Evolutionary conservation across 2,329 filamentous ascomycete species (phyloP).

Genomic region (Trichoderma citrinoviride): DNA sequence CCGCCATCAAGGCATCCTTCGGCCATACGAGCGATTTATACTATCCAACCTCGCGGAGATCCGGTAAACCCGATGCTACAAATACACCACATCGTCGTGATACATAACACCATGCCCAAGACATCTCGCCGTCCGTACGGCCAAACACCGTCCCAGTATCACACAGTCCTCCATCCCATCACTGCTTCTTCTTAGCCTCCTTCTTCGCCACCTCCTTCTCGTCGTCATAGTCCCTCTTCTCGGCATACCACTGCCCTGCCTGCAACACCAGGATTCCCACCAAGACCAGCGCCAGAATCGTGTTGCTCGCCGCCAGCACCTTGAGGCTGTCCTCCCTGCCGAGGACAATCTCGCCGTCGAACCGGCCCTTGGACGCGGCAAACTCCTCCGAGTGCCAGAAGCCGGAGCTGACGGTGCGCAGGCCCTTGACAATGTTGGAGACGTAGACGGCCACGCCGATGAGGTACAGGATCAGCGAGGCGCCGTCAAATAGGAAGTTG

Average conservation of each 20-base stretch:
- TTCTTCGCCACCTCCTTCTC: constrained; percentile 58
- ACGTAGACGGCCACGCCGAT: constrained; percentile 91
- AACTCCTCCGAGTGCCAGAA: constrained; percentile 53
- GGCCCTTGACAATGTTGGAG: constrained; percentile 92
- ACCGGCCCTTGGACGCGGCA: constrained; percentile 39
- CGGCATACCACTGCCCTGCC: constrained; percentile 97
- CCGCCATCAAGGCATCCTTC: not conserved
- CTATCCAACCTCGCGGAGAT: constrained; percentile 2
- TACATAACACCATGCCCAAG: not conserved
- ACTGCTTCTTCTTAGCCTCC: constrained; percentile 41
- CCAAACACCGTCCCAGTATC: not conserved
- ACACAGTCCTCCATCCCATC: not conserved
- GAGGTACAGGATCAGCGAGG: constrained; percentile 76
- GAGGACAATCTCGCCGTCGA: constrained; percentile 64
- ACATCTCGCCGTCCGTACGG: not conserved
- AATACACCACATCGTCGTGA: constrained; percentile 1
- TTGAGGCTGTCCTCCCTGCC: constrained; percentile 85
- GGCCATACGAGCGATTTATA: constrained; percentile 11
- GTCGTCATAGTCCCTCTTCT: constrained; percentile 87
- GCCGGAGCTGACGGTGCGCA: constrained; percentile 76
- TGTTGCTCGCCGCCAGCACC: constrained; percentile 91
- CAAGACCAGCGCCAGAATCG: constrained; percentile 87
- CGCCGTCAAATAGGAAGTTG: constrained; percentile 91
- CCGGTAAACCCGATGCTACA: constrained; percentile 14
- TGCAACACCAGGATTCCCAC: constrained; percentile 90